phyloP scores from a whole-genome alignment of 2,329 filamentous ascomycete genomes.

The Verticillium nonalfalfae region DNA sequence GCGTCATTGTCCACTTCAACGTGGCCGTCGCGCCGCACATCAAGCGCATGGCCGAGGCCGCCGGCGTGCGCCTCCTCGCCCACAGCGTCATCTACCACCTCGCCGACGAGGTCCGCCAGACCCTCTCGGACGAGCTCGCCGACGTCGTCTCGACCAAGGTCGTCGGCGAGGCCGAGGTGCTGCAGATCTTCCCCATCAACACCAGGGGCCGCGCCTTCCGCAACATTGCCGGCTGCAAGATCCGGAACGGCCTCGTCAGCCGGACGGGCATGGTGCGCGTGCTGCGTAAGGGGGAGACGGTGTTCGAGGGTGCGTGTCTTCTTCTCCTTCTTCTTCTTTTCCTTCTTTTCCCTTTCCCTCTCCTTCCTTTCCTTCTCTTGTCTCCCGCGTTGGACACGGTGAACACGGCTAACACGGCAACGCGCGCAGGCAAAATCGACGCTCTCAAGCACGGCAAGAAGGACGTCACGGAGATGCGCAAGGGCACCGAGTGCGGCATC shows the following conservation, averaged over 20 bases:
- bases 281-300: constrained; percentile 58
- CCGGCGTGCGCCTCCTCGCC: constrained; percentile 72
- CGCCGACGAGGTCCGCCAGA: constrained; percentile 63
- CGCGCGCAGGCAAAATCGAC: constrained; percentile 63
- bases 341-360: too few relatives aligned
- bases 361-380: too few relatives aligned
- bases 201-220: constrained; percentile 63
- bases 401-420: too few relatives aligned
- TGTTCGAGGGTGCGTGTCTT: constrained; percentile 73
- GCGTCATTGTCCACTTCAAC: constrained; percentile 84
- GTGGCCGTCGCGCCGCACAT: constrained; percentile 61
- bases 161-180: constrained; percentile 80
- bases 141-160: constrained; percentile 64
- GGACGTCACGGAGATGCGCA: constrained; percentile 81
- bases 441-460: constrained; percentile 91
- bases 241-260: constrained; percentile 72
- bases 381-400: not conserved
- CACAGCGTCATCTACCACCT: constrained; percentile 83
- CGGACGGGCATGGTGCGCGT: constrained; percentile 63
- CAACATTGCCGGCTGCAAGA: constrained; percentile 80
- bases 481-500: constrained; percentile 90
- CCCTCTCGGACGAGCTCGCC: constrained; percentile 63
- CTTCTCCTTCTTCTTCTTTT: not conserved
- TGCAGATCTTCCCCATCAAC: constrained; percentile 79
- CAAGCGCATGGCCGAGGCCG: constrained; percentile 59